These are phyloP conservation scores for Quambalaria eucalypti DNA, from an alignment of 1,284 basidiomycete species.

Conservation along the genomic window DNA sequence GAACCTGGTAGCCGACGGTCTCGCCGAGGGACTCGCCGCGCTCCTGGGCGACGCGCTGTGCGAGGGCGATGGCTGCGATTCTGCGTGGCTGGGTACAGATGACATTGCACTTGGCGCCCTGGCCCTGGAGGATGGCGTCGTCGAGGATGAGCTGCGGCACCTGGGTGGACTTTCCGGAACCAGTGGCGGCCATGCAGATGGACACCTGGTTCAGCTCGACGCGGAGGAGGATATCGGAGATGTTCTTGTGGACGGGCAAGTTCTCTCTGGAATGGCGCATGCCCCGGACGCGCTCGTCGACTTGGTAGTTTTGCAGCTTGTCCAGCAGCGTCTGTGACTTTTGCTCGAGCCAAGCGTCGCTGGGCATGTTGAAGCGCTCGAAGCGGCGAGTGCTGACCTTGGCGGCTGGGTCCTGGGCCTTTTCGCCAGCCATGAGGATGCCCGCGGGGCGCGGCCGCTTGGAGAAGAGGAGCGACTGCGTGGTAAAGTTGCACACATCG, in stretches of 20 bases:
- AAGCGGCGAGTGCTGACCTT: slow-evolving; percentile 5
- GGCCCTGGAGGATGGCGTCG: slow-evolving; percentile 65
- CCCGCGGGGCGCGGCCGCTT: slow-evolving; percentile 34
- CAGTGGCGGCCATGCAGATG: slow-evolving; percentile 87
- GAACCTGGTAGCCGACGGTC: slow-evolving; percentile 81
- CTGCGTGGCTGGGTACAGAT: slow-evolving; percentile 88
- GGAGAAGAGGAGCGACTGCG: slow-evolving; percentile 46
- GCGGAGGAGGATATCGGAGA: slow-evolving; percentile 50
- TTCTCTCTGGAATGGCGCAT: slow-evolving; percentile 63
- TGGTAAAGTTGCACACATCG: slow-evolving; percentile 60
- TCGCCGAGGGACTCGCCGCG: slow-evolving; percentile 67
- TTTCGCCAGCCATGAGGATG: slow-evolving; percentile 15
- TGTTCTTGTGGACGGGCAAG: slow-evolving; percentile 58
- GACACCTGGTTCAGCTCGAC: slow-evolving; percentile 75
- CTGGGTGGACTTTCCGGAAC: slow-evolving; percentile 93
- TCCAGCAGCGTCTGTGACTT: slow-evolving; percentile 60
- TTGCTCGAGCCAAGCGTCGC: slow-evolving; percentile 39
- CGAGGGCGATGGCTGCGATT: slow-evolving; percentile 84
- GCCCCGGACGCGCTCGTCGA: slow-evolving; percentile 57
- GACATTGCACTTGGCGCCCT: slow-evolving; percentile 80
- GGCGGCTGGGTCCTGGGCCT: slow-evolving; percentile 18
- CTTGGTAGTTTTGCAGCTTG: slow-evolving; percentile 59
- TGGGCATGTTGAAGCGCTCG: slow-evolving; percentile 10
- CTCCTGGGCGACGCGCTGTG: slow-evolving; percentile 83
- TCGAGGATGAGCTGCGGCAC: slow-evolving; percentile 88